A percentile compares a stretch with the other conserved stretches of the same genome.
Evolutionary conservation across 2,329 filamentous ascomycete genomes (phyloP).

Genomic region (Penicillium sclerotiorum): DNA sequence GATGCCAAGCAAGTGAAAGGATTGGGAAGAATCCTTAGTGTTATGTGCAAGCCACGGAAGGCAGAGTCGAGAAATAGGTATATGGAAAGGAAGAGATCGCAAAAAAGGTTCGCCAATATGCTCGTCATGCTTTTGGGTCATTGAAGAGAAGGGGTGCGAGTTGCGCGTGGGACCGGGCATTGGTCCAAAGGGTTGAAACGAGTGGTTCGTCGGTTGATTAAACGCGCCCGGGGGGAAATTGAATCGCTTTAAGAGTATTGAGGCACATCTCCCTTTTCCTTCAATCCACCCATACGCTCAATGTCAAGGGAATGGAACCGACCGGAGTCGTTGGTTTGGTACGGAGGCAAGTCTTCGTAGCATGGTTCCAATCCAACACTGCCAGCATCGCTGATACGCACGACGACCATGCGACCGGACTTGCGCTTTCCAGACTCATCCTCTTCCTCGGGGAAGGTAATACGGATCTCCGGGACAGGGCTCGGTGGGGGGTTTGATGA

Average conservation of each 20-base stretch:
- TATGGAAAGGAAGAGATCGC: conserved; percentile 22
- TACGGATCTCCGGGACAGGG: conserved; percentile 94
- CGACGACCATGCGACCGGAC: conserved; percentile 86
- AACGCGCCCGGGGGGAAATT: background rate
- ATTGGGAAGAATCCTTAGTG: conserved; percentile 17
- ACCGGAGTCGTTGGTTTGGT: conserved; percentile 76
- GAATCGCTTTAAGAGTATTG: conserved; percentile 36
- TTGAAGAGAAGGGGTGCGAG: conserved; percentile 24
- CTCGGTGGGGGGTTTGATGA: conserved; percentile 74
- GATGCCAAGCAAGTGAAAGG: conserved; percentile 14
- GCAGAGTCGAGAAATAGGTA: conserved; percentile 27
- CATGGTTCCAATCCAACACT: conserved; percentile 86
- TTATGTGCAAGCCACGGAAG: conserved; percentile 38
- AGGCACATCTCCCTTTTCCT: conserved; percentile 71
- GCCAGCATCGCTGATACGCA: conserved; percentile 84
- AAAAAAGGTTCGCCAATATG: conserved; percentile 31
- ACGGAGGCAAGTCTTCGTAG: conserved; percentile 78
- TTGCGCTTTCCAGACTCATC: conserved; percentile 73
- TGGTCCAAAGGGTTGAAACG: too few species aligned
- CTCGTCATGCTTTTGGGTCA: conserved; percentile 39
- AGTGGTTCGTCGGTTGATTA: background rate
- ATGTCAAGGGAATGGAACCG: conserved; percentile 94
- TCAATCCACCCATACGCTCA: conserved; percentile 88
- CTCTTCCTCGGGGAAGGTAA: conserved; percentile 96
- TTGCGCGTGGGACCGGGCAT: background rate